phyloP scores from a whole-genome alignment of 1,284 basidiomycete species.

The Neolentinus lepideus region DNA sequence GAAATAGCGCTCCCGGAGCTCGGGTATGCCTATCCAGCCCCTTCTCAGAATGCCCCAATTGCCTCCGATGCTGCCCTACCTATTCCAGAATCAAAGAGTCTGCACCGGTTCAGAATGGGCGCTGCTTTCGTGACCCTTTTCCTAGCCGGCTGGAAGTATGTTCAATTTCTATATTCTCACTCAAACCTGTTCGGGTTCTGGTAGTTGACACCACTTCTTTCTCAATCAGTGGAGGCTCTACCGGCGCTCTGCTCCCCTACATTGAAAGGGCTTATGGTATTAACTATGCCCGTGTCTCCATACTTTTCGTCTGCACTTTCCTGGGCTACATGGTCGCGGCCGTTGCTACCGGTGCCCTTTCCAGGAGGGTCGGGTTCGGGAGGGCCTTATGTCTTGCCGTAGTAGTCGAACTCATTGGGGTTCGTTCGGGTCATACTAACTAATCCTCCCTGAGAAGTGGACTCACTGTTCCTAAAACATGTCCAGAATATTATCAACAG shows the following conservation, averaged over 20 bases:
- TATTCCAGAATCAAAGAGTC: too few relatives aligned
- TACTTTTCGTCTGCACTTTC: conserved; percentile 23
- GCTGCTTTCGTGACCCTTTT: not conserved
- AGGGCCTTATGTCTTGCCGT: conserved; percentile 18
- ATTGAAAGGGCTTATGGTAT: conserved; percentile 21
- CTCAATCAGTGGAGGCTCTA: conserved; percentile 19
- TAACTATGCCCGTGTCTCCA: conserved; percentile 20
- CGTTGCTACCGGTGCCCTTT: conserved; percentile 15
- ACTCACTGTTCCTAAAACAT: not conserved
- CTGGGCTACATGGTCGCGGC: conserved; percentile 22
- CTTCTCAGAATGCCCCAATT: too few relatives aligned
- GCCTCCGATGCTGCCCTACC: too few relatives aligned
- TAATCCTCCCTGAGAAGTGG: too few relatives aligned
- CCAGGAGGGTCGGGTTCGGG: conserved; percentile 21
- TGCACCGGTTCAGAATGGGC: not conserved
- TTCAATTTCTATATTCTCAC: not conserved
- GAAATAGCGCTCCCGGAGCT: too few relatives aligned
- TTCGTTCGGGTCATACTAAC: conserved; percentile 8
- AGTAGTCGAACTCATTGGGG: conserved; percentile 21
- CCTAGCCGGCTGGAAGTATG: not conserved
- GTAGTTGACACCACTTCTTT: not conserved
- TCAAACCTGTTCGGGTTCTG: not conserved
- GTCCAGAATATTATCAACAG: conserved; percentile 24
- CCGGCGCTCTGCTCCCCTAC: conserved; percentile 22
- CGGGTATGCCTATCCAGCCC: too few relatives aligned